Conservation (phyloP, 2,329 filamentous ascomycete genomes). For the Pyricularia sp. region DNA sequence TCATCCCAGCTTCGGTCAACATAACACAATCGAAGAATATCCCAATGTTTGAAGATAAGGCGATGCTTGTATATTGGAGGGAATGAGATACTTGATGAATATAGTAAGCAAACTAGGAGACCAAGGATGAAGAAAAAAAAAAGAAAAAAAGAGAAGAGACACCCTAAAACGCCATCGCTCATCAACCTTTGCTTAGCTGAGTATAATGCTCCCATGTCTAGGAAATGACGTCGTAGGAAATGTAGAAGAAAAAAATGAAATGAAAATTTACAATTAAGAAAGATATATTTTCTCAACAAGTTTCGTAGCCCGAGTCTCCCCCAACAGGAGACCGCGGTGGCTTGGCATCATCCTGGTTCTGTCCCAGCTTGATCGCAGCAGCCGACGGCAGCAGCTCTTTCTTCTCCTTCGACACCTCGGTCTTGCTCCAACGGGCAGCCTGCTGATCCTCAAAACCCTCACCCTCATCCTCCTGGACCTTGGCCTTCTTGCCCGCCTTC, state of each 20-base stretch:
- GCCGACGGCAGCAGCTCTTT: not conserved
- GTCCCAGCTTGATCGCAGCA: not conserved
- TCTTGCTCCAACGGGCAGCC: not conserved
- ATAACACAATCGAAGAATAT: too few relatives aligned
- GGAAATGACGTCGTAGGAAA: too few relatives aligned
- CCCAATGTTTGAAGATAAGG: too few relatives aligned
- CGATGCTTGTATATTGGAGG: too few relatives aligned
- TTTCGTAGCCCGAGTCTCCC: constrained; percentile 4
- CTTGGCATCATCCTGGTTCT: not conserved
- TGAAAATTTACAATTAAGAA: not conserved
- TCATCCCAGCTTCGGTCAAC: too few relatives aligned
- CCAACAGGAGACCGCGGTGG: not conserved
- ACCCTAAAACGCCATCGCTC: too few relatives aligned
- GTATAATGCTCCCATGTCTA: too few relatives aligned
- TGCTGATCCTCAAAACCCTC: not conserved
- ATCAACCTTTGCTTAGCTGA: too few relatives aligned
- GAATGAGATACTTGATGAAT: too few relatives aligned
- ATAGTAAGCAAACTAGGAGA: too few relatives aligned
- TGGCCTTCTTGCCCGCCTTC: constrained; percentile 1
- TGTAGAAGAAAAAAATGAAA: not conserved
- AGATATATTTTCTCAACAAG: not conserved
- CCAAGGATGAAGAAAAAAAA: too few relatives aligned
- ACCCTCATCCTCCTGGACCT: not conserved
- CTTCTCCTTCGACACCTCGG: not conserved
- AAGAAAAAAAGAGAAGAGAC: too few relatives aligned